Percentiles rank a stretch among this genome's conserved stretches.
These are phyloP conservation scores for Vigna hirtella DNA, from an alignment of 306 rosid species.

Conservation along the genomic window DNA sequence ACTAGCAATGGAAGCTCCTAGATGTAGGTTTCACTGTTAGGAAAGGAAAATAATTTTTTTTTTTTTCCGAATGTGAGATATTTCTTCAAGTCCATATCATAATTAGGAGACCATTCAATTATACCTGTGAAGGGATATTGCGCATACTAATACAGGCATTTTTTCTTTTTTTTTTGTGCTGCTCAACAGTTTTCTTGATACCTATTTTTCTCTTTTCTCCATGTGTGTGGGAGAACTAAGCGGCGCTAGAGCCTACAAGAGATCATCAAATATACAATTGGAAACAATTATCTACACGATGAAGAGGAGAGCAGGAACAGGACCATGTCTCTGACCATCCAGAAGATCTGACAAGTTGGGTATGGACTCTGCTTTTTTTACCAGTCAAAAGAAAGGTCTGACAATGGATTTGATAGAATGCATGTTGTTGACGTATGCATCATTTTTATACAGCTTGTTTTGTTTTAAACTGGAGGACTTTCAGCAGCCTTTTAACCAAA, in stretches of 20 bases:
- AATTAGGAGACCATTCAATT: background rate
- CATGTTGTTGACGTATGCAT: too few species aligned
- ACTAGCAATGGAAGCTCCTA: slow-evolving; percentile 66
- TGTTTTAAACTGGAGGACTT: background rate
- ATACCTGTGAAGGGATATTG: slow-evolving; percentile 1
- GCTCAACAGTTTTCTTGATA: slow-evolving; percentile 21
- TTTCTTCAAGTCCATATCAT: background rate
- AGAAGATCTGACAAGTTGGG: background rate
- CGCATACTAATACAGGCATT: background rate
- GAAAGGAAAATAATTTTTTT: background rate
- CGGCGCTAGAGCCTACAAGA: slow-evolving; percentile 63
- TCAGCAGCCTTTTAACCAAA: too few species aligned
- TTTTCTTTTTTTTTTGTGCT: slow-evolving; percentile 17
- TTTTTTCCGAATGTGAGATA: background rate
- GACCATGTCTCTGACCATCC: background rate
- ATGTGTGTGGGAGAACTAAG: slow-evolving; percentile 62
- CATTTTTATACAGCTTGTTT: too few species aligned
- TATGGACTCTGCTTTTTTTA: background rate
- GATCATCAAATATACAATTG: slow-evolving; percentile 48
- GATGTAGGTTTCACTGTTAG: background rate
- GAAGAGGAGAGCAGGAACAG: background rate
- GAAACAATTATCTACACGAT: slow-evolving; percentile 42
- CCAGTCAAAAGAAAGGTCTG: background rate
- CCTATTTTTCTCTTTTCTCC: slow-evolving; percentile 3
- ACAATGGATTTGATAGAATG: background rate